Evolutionary conservation across 1,139 yeast genomes (phyloP).

Genomic region (Geotrichum reessii): DNA sequence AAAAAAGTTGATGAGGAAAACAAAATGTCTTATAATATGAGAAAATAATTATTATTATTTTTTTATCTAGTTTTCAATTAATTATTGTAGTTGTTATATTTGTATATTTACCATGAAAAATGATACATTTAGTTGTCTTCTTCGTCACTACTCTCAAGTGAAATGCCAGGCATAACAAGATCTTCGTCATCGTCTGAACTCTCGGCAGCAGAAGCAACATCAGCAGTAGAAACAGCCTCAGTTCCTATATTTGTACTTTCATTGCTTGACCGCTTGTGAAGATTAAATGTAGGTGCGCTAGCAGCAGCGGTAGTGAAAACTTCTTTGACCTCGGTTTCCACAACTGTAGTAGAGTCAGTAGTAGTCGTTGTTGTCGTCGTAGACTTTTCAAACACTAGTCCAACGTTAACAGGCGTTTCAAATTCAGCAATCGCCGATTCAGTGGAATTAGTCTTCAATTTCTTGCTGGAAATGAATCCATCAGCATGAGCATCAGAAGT

Average conservation of each 20-base stretch:
- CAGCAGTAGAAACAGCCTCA: not conserved
- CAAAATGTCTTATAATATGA: no score
- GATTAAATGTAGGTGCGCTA: not conserved
- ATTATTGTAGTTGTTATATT: not conserved
- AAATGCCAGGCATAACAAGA: conserved; percentile 11
- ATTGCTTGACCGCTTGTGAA: not conserved
- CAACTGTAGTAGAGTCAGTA: not conserved
- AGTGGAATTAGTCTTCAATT: not conserved
- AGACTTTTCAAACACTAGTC: conserved; percentile 16
- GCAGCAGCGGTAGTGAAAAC: not conserved
- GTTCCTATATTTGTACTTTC: not conserved
- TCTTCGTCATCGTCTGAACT: conserved; percentile 9
- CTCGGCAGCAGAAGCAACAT: not conserved
- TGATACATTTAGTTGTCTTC: conserved; percentile 4
- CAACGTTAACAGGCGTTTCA: conserved; percentile 22
- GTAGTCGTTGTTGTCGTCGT: not conserved
- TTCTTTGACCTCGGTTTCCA: not conserved
- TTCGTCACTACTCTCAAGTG: conserved; percentile 16
- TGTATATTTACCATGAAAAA: conserved; percentile 9
- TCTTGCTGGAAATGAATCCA: not conserved
- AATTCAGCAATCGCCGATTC: not conserved
- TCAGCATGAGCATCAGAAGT: not conserved
- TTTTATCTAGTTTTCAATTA: no score
- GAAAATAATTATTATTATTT: no score
- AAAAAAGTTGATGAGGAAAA: not conserved